phyloP scores from a whole-genome alignment of 208 protist species.

The Histomonas meleagridis region DNA sequence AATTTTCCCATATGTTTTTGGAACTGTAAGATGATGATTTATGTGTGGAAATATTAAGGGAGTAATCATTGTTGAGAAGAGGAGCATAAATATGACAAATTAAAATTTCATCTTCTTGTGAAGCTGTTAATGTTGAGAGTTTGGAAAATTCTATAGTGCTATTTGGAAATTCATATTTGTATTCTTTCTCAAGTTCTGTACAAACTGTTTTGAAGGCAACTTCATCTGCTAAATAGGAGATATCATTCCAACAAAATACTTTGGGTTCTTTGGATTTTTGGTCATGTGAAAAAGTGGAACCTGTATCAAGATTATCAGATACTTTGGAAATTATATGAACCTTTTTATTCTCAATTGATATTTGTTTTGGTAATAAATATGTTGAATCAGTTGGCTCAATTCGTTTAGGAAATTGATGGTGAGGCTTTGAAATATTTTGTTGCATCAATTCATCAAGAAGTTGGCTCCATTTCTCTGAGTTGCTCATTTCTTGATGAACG shows the following conservation, averaged over 20 bases:
- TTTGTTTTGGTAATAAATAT: too few relatives aligned
- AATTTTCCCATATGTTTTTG: too few relatives aligned
- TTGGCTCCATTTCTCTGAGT: too few relatives aligned
- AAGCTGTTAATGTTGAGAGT: not conserved
- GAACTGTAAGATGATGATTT: too few relatives aligned
- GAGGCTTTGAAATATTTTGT: too few relatives aligned
- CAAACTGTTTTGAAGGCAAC: not conserved
- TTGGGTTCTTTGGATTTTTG: not conserved
- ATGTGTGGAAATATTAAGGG: not conserved
- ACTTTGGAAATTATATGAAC: not conserved
- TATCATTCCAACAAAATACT: conserved; percentile 31
- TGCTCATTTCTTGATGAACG: too few relatives aligned
- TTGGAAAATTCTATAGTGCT: not conserved
- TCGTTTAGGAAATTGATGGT: too few relatives aligned
- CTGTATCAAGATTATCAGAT: not conserved
- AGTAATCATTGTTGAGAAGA: not conserved
- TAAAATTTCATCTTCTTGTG: not conserved
- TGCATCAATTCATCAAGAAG: too few relatives aligned
- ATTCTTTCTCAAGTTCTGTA: not conserved
- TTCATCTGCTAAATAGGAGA: not conserved
- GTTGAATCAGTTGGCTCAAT: too few relatives aligned
- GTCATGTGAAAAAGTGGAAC: not conserved
- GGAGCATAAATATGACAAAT: conserved; percentile 14
- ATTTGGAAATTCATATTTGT: not conserved
- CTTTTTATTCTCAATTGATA: not conserved